Evolutionary conservation across 805 yeast species (phyloP).

Genomic region (Kazachstania taianensis): DNA sequence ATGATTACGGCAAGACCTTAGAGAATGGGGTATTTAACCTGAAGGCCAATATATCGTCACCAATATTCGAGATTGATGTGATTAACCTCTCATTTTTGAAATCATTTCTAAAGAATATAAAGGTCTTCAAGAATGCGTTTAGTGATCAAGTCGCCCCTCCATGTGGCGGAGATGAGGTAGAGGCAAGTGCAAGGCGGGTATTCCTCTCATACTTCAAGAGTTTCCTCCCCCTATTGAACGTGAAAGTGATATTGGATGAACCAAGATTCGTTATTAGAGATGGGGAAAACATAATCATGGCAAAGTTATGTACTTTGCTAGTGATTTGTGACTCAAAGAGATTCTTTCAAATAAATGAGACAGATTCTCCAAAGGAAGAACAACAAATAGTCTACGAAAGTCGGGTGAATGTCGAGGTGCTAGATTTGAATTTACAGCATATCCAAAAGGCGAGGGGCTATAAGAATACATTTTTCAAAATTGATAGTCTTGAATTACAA

Average conservation of each 20-base stretch:
- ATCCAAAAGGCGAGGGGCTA: conserved; percentile 10
- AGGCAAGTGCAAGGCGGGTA: conserved; percentile 3
- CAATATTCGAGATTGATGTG: conserved; percentile 36
- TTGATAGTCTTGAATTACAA: conserved; percentile 16
- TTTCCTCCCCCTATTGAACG: conserved; percentile 28
- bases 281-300: conserved; percentile 21
- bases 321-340: conserved; percentile 17
- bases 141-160: conserved; percentile 6
- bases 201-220: conserved; percentile 11
- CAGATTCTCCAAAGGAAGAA: conserved; percentile 5
- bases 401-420: conserved; percentile 13
- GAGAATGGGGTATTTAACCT: conserved; percentile 29
- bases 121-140: conserved; percentile 18
- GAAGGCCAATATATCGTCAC: conserved; percentile 34
- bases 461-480: conserved; percentile 13
- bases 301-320: conserved; percentile 24
- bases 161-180: conserved; percentile 3
- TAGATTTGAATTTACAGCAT: conserved; percentile 18
- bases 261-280: conserved; percentile 30
- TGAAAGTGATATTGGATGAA: conserved; percentile 33
- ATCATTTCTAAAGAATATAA: conserved; percentile 22
- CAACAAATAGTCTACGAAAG: conserved; percentile 14
- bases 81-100: conserved; percentile 31
- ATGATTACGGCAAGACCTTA: conserved; percentile 13
- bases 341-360: not conserved